Evolutionary conservation across 2,329 filamentous ascomycete genomes (phyloP), one percentile per base, ranked within the genome.

Genomic region (Penicillium sp.): DNA sequence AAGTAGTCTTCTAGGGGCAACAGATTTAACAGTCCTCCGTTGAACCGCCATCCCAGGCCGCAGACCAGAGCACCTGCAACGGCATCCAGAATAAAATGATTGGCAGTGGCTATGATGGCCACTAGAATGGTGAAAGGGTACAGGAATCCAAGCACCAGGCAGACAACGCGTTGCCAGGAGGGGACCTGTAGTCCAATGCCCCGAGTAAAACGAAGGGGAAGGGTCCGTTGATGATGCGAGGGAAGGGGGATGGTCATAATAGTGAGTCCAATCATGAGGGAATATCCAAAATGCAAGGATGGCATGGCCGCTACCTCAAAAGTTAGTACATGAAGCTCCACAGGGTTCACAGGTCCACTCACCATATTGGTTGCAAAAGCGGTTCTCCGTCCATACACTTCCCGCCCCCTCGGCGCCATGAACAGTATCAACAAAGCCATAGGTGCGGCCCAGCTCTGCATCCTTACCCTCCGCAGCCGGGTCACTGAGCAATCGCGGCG

Each of bases 321-420:
- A 51, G 25, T 62, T 33, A 62, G 52, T 43, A 11, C 29, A 8
- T 13, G 4, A n/a, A 19, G 44, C 14, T 13, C 8, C n/a, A 6
- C 21, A 33, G 19, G 35, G 19, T 3, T 7, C 8, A 4, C 35
- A 29, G 29, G 35, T 29, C 16, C 26, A 74, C 80, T 74, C 67
- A 81, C 86, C 88, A 72, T 90, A 90, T 73, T 91, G 88, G 70
- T 91, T 91, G 74, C 87, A 90, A 72, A 90, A 91, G 59, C 80
- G 83, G 74, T 90, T 90, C 49, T 86, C 83, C 0, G 87, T 90
- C 87, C 87, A 90, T 1, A 90, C 85, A 62, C 85, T 89, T 68
- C 85, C 85, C 61, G 86, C 83, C 45, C 85, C 85, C 26, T 79
- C 77, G 14, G 72, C 72, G 11, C 82, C 81, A 68, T 85, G 83